These are phyloP conservation scores for Cornus suecica DNA, from an alignment of 148 eudicot species.

Conservation along the genomic window DNA sequence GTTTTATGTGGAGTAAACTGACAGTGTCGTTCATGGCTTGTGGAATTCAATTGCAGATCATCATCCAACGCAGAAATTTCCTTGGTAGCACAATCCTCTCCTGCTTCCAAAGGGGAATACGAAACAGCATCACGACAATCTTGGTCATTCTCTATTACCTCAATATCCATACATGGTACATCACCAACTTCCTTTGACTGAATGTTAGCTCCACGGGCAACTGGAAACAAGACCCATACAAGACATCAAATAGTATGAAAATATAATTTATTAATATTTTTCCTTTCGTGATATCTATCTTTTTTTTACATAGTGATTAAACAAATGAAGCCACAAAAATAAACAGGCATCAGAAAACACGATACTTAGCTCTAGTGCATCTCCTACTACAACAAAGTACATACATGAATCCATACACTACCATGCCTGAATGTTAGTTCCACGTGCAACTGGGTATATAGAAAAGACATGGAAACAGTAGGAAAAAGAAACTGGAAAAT, in stretches of 20 bases:
- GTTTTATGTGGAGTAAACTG: slow-evolving; percentile 14
- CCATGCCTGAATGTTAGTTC: no score
- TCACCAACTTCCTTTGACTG: slow-evolving; percentile 26
- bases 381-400: no score
- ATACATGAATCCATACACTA: no score
- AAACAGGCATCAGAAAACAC: neutral
- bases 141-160: slow-evolving; percentile 28
- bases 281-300: no score
- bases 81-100: slow-evolving; percentile 23
- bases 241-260: neutral
- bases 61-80: slow-evolving; percentile 18
- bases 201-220: slow-evolving; percentile 26
- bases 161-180: slow-evolving; percentile 31
- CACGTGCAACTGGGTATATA: no score
- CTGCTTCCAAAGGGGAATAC: slow-evolving; percentile 18
- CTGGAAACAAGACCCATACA: slow-evolving; percentile 26
- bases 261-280: neutral
- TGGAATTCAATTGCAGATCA: slow-evolving; percentile 14
- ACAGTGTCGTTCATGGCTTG: slow-evolving; percentile 14
- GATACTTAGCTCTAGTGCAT: no score
- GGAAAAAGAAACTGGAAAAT: neutral
- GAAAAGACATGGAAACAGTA: neutral
- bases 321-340: neutral
- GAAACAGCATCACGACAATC: slow-evolving; percentile 21
- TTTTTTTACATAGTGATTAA: neutral